phyloP scores from a whole-genome alignment of 2,329 filamentous ascomycete genomes.

The Ceratocystis huliohia region DNA sequence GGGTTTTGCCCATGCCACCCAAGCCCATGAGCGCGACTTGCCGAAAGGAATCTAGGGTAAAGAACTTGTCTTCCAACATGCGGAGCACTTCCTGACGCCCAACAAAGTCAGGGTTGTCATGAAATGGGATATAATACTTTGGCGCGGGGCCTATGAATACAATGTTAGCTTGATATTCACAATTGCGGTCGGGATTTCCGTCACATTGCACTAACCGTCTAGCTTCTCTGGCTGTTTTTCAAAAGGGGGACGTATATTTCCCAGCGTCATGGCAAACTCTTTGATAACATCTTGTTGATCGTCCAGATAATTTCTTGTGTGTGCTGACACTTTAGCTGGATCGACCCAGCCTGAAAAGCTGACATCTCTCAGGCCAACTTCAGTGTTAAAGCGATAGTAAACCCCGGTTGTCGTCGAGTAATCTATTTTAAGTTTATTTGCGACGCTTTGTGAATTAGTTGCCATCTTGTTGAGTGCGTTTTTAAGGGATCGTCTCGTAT shows the following conservation, averaged over 20 bases:
- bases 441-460: too few species aligned
- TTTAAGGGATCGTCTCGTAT: too few species aligned
- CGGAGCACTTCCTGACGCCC: background rate
- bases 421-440: too few species aligned
- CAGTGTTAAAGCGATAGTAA: conserved; percentile 26
- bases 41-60: background rate
- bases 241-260: too few species aligned
- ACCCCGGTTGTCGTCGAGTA: too few species aligned
- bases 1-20: background rate
- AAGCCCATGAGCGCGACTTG: background rate
- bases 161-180: background rate
- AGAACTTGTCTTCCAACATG: background rate
- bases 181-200: background rate
- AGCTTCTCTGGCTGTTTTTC: too few species aligned
- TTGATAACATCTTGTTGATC: conserved; percentile 4
- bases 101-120: background rate
- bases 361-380: conserved; percentile 25
- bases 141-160: background rate
- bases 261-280: background rate
- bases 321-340: conserved; percentile 23
- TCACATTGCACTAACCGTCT: background rate
- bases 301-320: conserved; percentile 23
- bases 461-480: too few species aligned
- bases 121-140: background rate
- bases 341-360: conserved; percentile 25